These are phyloP conservation scores for Penicillium argentinense DNA, from an alignment of 495 filamentous ascomycete species.

Conservation along the genomic window DNA sequence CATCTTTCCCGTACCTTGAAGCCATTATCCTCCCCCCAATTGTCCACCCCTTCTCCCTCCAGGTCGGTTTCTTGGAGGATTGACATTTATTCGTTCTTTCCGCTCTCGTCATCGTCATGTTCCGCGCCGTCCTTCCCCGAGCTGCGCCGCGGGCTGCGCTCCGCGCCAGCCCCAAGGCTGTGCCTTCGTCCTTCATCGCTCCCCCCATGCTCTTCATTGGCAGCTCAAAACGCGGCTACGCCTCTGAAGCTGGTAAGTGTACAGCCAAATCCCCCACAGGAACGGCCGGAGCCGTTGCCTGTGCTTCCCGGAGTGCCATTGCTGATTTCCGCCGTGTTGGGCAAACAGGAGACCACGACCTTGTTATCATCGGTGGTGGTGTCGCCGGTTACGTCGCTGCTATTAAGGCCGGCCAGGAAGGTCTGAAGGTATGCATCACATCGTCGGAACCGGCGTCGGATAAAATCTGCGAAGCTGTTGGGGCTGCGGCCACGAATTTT, in stretches of 20 bases:
- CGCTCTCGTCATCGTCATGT: constrained; percentile 55
- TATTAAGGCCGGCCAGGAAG: constrained; percentile 98
- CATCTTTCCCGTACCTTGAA: constrained; percentile 33
- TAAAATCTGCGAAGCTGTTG: neutral
- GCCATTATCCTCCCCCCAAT: constrained; percentile 20
- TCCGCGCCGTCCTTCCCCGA: constrained; percentile 70
- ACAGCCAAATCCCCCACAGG: neutral
- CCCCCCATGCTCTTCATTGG: constrained; percentile 54
- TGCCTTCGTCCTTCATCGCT: constrained; percentile 58
- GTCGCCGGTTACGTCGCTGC: constrained; percentile 98
- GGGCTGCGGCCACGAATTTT: neutral
- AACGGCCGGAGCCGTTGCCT: constrained; percentile 2
- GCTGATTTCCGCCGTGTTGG: constrained; percentile 25
- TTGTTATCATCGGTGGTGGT: constrained; percentile 95
- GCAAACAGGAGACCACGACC: constrained; percentile 75
- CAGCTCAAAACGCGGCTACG: constrained; percentile 69
- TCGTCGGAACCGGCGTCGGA: too few species aligned
- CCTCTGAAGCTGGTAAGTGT: constrained; percentile 72
- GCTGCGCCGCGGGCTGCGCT: constrained; percentile 65
- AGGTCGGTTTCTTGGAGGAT: constrained; percentile 31
- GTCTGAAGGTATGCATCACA: constrained; percentile 73
- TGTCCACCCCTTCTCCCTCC: constrained; percentile 28
- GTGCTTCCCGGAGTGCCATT: constrained; percentile 21
- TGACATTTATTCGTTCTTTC: constrained; percentile 21
- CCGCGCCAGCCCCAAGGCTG: constrained; percentile 40